phyloP scores from a whole-genome alignment of 495 filamentous ascomycete genomes.

The Penicillium cinerascens region DNA sequence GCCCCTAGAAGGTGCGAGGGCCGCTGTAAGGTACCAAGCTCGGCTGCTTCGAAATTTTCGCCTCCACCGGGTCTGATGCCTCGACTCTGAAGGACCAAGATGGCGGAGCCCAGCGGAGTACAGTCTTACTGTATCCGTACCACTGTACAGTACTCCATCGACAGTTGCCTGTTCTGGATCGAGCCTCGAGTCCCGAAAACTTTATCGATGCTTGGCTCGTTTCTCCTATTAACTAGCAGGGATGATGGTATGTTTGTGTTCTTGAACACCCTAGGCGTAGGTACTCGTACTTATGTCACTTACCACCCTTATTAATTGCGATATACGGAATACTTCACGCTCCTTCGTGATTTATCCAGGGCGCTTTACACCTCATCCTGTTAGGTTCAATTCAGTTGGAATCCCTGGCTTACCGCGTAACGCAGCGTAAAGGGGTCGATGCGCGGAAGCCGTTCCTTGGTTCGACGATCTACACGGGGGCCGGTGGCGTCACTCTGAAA shows the following conservation, averaged over 20 bases:
- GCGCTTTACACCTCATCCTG: not conserved
- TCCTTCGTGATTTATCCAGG: not conserved
- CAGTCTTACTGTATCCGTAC: not conserved
- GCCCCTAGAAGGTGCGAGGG: not conserved
- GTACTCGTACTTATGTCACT: not conserved
- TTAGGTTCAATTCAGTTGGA: not conserved
- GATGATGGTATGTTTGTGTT: not conserved
- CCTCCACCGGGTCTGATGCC: not conserved
- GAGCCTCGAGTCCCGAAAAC: not conserved
- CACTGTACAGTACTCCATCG: no score
- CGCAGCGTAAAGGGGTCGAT: not conserved
- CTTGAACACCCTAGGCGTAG: not conserved
- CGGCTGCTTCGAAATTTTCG: constrained; percentile 2
- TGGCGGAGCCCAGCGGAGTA: not conserved
- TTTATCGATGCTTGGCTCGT: not conserved
- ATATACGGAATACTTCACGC: not conserved
- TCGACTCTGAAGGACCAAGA: not conserved
- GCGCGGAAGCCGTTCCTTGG: not conserved
- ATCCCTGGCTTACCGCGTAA: not conserved
- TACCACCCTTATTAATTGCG: not conserved
- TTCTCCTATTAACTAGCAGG: not conserved
- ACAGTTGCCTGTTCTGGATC: not conserved
- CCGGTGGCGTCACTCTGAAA: not conserved
- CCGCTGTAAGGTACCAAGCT: constrained; percentile 2
- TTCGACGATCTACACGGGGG: not conserved